Percentiles rank a stretch among this genome's conserved stretches.
These are phyloP conservation scores for Grosmannia serpens DNA, from an alignment of 2,329 filamentous ascomycete genomes.

Conservation along the genomic window DNA sequence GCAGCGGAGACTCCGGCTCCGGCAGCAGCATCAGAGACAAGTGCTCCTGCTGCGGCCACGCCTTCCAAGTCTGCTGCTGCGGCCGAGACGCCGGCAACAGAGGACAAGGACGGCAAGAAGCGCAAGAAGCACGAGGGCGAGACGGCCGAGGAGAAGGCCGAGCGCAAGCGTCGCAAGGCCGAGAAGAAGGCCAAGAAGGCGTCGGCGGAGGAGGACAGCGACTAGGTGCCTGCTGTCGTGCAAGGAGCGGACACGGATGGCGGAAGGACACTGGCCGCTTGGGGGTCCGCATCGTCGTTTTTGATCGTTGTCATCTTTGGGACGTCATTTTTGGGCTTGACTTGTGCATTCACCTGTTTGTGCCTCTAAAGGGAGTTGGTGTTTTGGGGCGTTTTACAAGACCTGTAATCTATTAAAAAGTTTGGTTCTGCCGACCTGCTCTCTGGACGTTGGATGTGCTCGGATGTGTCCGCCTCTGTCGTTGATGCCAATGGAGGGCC, in stretches of 20 bases:
- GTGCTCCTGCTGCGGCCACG: not conserved
- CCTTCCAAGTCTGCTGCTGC: not conserved
- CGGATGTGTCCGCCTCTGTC: too few relatives aligned
- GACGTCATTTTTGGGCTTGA: too few relatives aligned
- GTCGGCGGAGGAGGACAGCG: slow-evolving; percentile 5
- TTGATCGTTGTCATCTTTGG: too few relatives aligned
- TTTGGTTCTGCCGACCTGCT: too few relatives aligned
- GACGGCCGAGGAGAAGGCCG: slow-evolving; percentile 51
- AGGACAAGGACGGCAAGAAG: slow-evolving; percentile 53
- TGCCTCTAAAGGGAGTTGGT: too few relatives aligned
- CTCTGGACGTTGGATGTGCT: too few relatives aligned
- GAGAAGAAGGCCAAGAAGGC: slow-evolving; percentile 21
- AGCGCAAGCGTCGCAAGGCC: slow-evolving; percentile 21
- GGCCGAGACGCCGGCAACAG: slow-evolving; percentile 5
- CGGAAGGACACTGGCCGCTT: not conserved
- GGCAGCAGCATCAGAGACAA: slow-evolving; percentile 13
- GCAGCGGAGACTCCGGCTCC: not conserved
- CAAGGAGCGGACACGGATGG: not conserved
- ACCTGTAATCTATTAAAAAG: too few relatives aligned
- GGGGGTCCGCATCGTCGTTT: too few relatives aligned
- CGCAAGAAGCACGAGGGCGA: slow-evolving; percentile 72
- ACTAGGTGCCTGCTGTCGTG: not conserved
- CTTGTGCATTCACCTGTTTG: too few relatives aligned
- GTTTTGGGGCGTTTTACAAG: too few relatives aligned
- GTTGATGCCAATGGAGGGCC: too few relatives aligned